Base-by-base conservation (phyloP, 768 basidiomycete genomes). In the Boletus tylopilopsis region DNA sequence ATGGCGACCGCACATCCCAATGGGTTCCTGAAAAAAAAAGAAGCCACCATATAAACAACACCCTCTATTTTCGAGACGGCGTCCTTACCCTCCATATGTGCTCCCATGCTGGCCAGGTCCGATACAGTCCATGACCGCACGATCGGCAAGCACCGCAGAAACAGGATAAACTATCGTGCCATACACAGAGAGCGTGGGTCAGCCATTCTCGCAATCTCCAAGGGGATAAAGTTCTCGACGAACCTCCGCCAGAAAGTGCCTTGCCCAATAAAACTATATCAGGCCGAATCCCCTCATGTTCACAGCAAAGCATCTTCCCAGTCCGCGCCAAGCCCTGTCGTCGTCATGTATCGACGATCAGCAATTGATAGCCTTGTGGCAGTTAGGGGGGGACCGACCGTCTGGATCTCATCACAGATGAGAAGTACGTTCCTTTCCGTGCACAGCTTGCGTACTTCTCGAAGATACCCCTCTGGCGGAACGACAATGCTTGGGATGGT, bases 361-460 rank as follows among this genome's bases (percentile, higher is more conserved):
- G 49, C 12, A 43, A 35, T 30, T 13, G 16, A 45, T 0, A 11
- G n/a, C 36, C n/a, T 24, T 42, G 12, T 23, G 16, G 25, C 35
- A 5, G 24, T 22, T 9, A 45, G 10, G 8, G 10, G 8, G 13
- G 37, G 18, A 60, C 74, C 47, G 48, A 90, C 90, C 35, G 96
- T 98, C 70, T 99, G 96, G 54, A 99, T 94, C 69, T 99, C 96
- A 58, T 99, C 96, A 58, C 92, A 94, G 63, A 99, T 98, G 30
- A 99, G 75, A n/a, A 99, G 76, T 0, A 93, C 92, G 42, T 95
- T 92, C 70, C 94, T 82, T 69, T 89, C 81, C 73, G 87, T 88
- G 79, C 96, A 99, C 23, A 97, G 76, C 45, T 78, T 84, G 44
- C 85, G 84, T 23, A 85, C 85, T 56, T 82, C 72, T 25, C 79